These are phyloP conservation scores for Cryomyces minteri DNA, from an alignment of 495 filamentous ascomycete genomes.

Conservation along the genomic window DNA sequence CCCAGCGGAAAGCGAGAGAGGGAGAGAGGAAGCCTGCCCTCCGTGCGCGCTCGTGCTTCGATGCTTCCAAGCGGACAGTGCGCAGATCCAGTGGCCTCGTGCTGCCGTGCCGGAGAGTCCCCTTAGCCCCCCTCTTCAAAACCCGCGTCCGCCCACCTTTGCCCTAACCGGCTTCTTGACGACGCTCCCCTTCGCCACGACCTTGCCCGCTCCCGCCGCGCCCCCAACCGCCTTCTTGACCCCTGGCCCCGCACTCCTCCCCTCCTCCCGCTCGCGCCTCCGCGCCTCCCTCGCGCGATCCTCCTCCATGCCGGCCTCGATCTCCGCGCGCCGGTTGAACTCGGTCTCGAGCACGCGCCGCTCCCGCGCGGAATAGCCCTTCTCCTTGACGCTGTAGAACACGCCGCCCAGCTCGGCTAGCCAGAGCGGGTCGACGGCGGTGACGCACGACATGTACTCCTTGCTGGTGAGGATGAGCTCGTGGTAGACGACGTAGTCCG, in stretches of 20 bases:
- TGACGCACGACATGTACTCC: constrained; percentile 98
- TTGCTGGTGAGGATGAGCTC: constrained; percentile 93
- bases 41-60: too few relatives aligned
- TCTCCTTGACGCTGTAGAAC: constrained; percentile 96
- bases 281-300: constrained; percentile 49
- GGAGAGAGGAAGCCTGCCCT: too few relatives aligned
- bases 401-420: constrained; percentile 96
- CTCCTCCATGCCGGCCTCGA: constrained; percentile 80
- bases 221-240: too few relatives aligned
- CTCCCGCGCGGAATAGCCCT: constrained; percentile 82
- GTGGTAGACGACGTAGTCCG: constrained; percentile 96
- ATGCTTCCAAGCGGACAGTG: too few relatives aligned
- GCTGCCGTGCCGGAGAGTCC: too few relatives aligned
- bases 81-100: too few relatives aligned
- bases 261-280: constrained; percentile 34
- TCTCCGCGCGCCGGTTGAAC: constrained; percentile 89
- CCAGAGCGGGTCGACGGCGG: constrained; percentile 94
- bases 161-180: too few relatives aligned
- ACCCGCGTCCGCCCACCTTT: too few relatives aligned
- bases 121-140: too few relatives aligned
- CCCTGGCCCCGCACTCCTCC: not conserved
- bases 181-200: too few relatives aligned
- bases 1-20: too few relatives aligned
- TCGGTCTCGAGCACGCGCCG: constrained; percentile 83
- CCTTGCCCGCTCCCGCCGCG: too few relatives aligned